Conservation (phyloP, 169 alveolate genomes). For the Eimeria acervulina region DNA sequence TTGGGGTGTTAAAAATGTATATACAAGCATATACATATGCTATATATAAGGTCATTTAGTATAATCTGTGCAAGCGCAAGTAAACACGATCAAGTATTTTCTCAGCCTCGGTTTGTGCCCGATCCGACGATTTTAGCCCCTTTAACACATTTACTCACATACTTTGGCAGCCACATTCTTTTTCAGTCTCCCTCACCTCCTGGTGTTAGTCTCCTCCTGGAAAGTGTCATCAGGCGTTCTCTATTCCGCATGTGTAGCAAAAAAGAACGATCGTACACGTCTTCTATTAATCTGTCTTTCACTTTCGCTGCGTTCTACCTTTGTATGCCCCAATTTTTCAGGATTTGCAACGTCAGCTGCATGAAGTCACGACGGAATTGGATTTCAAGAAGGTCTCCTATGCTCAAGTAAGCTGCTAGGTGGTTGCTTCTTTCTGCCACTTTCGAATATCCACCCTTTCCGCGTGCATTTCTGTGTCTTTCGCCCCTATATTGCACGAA, state of each 20-base stretch:
- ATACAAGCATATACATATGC: not conserved
- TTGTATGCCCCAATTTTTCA: not conserved
- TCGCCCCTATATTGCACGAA: not conserved
- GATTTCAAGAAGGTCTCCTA: constrained; percentile 67
- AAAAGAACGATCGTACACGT: not conserved
- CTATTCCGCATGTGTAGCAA: not conserved
- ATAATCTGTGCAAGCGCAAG: not conserved
- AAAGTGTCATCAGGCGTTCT: not conserved
- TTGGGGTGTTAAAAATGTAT: too few species aligned
- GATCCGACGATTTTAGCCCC: not conserved
- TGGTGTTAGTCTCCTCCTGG: not conserved
- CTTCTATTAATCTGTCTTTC: not conserved
- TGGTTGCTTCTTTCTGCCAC: not conserved
- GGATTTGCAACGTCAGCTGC: constrained; percentile 61
- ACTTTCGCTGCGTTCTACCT: not conserved
- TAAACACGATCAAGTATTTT: not conserved
- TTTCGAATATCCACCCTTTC: not conserved
- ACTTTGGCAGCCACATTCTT: too few species aligned
- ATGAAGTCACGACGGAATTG: constrained; percentile 58
- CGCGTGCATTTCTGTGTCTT: not conserved
- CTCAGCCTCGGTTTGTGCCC: not conserved
- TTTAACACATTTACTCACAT: too few species aligned
- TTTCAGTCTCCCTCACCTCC: too few species aligned
- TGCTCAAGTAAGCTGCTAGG: not conserved
- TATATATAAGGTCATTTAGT: not conserved